These are phyloP conservation scores for Penicillium sclerotiorum DNA, from an alignment of 2,329 filamentous ascomycete species.

Conservation along the genomic window DNA sequence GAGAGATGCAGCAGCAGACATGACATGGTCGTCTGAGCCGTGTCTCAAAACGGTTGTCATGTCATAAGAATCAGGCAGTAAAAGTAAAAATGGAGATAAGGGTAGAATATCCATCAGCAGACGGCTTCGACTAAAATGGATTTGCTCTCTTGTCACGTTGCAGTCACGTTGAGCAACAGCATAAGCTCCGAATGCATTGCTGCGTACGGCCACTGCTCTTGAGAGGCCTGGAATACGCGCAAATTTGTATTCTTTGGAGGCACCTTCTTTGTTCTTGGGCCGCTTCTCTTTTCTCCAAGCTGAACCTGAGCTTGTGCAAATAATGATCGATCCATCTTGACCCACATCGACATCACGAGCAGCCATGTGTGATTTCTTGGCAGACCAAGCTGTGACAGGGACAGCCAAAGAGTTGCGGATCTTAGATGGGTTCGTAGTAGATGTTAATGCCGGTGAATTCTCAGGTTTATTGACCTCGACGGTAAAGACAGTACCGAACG, in stretches of 20 bases:
- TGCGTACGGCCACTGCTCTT: conserved; percentile 78
- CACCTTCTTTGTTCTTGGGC: conserved; percentile 73
- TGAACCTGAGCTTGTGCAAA: conserved; percentile 88
- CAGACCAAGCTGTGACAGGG: conserved; percentile 84
- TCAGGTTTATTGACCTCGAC: conserved; percentile 74
- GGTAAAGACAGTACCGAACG: conserved; percentile 83
- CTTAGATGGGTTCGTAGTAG: conserved; percentile 90
- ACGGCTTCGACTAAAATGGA: conserved; percentile 66
- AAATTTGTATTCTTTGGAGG: conserved; percentile 91
- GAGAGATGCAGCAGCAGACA: conserved; percentile 32
- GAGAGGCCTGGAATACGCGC: conserved; percentile 86
- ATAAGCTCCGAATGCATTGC: conserved; percentile 87
- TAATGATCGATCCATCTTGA: conserved; percentile 90
- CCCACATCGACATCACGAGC: conserved; percentile 85
- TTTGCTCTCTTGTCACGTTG: conserved; percentile 73
- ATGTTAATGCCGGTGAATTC: conserved; percentile 61
- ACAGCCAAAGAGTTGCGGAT: conserved; percentile 79
- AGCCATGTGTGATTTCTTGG: conserved; percentile 80
- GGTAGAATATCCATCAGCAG: conserved; percentile 75
- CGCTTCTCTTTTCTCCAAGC: conserved; percentile 90
- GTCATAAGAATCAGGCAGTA: conserved; percentile 53
- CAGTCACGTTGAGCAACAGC: conserved; percentile 83
- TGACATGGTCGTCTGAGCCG: conserved; percentile 32
- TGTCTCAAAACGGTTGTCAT: conserved; percentile 41
- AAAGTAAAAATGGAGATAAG: conserved; percentile 66